phyloP scores from a whole-genome alignment of 768 basidiomycete species.

The Sistotremastrum suecicum region DNA sequence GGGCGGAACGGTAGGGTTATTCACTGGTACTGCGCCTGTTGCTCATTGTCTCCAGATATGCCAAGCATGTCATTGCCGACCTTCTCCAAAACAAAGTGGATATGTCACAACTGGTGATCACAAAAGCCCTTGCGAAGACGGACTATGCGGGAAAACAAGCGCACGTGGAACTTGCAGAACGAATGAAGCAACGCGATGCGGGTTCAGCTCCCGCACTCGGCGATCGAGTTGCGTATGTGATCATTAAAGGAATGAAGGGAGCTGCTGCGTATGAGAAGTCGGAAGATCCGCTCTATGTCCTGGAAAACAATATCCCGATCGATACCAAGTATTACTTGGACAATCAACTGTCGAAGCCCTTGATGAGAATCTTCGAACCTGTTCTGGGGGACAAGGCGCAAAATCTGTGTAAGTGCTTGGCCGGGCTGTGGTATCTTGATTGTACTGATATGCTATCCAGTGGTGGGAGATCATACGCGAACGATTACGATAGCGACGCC shows the following conservation, averaged over 20 bases:
- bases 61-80: constrained; percentile 87
- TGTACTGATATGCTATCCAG: constrained; percentile 25
- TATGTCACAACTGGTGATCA: constrained; percentile 98
- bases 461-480: constrained; percentile 91
- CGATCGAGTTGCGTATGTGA: constrained; percentile 98
- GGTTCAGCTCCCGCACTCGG: constrained; percentile 96
- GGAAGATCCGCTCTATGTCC: constrained; percentile 92
- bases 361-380: constrained; percentile 96
- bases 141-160: constrained; percentile 95
- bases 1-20: constrained; percentile 75
- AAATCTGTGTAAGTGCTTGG: constrained; percentile 47
- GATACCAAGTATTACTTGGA: constrained; percentile 98
- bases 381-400: constrained; percentile 87
- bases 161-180: constrained; percentile 86
- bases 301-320: constrained; percentile 96
- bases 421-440: constrained; percentile 3
- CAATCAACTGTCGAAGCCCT: constrained; percentile 92
- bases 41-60: constrained; percentile 46
- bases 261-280: constrained; percentile 98
- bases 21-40: neutral
- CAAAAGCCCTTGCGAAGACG: constrained; percentile 86
- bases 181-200: constrained; percentile 94
- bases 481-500: constrained; percentile 95
- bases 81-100: constrained; percentile 93
- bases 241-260: constrained; percentile 92